Percentiles rank a stretch among this genome's conserved stretches.
Evolutionary conservation across 768 basidiomycete species (phyloP).

Genomic region (Kwoniella sp.): DNA sequence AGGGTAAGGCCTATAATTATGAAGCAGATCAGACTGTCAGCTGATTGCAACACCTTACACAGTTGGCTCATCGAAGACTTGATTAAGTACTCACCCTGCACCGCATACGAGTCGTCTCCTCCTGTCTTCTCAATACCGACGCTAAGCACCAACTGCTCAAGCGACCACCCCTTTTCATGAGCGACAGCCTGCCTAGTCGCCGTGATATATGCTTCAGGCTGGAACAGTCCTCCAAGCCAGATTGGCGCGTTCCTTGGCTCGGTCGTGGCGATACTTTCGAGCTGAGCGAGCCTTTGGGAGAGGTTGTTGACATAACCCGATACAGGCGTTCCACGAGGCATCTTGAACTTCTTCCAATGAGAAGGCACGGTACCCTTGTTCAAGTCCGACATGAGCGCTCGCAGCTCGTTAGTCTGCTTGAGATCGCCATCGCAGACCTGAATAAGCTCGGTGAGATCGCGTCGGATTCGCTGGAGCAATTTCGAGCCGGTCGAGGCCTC

Average conservation of each 20-base stretch:
- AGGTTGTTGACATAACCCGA: conserved; percentile 85
- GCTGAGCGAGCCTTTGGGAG: conserved; percentile 74
- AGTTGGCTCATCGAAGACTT: conserved; percentile 7
- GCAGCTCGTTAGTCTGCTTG: conserved; percentile 94
- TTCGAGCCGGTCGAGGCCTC: conserved; percentile 79
- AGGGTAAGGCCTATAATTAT: conserved; percentile 69
- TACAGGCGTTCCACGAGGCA: conserved; percentile 76
- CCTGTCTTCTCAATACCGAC: conserved; percentile 80
- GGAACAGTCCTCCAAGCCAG: conserved; percentile 92
- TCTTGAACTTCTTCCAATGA: conserved; percentile 89
- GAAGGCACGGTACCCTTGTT: conserved; percentile 89
- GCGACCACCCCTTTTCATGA: conserved; percentile 84
- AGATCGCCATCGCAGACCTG: conserved; percentile 81
- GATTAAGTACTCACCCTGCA: conserved; percentile 69
- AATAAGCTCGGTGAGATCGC: conserved; percentile 77
- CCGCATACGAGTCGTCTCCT: conserved; percentile 75
- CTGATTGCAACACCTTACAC: neutral
- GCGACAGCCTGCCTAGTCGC: conserved; percentile 95
- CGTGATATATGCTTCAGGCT: conserved; percentile 94
- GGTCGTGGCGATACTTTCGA: conserved; percentile 67
- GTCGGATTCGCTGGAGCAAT: conserved; percentile 74
- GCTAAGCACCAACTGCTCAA: conserved; percentile 79
- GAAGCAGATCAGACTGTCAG: neutral
- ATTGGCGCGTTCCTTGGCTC: conserved; percentile 64
- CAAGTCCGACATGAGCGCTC: conserved; percentile 83